Conservation (phyloP, 495 filamentous ascomycete genomes). For the Rostrohypoxylon terebratum region DNA sequence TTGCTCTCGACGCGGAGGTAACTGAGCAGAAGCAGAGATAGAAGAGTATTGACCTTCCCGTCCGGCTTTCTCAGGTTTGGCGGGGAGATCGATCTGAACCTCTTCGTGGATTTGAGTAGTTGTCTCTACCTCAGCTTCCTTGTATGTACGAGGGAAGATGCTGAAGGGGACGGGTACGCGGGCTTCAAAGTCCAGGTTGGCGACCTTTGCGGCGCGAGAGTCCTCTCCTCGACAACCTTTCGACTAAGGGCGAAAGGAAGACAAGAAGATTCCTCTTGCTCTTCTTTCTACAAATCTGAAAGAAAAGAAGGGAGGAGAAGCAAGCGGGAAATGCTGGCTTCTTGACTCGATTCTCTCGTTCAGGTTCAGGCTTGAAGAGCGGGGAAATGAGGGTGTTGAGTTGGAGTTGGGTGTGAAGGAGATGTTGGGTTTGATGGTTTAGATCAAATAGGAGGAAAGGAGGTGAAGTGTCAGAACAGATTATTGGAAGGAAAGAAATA, state of each 20-base stretch:
- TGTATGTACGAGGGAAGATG: conserved; percentile 99
- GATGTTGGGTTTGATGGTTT: conserved; percentile 48
- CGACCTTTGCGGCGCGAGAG: conserved; percentile 77
- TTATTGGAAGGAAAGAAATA: conserved; percentile 54
- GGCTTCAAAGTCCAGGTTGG: conserved; percentile 99
- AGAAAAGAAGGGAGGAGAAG: conserved; percentile 59
- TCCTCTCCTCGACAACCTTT: conserved; percentile 92
- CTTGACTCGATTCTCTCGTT: conserved; percentile 53
- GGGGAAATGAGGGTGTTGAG: conserved; percentile 30
- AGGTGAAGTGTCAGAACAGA: conserved; percentile 50
- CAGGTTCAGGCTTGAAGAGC: conserved; percentile 52
- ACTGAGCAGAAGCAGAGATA: conserved; percentile 67
- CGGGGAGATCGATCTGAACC: conserved; percentile 85
- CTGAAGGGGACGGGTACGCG: conserved; percentile 99
- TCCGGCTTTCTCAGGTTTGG: conserved; percentile 74
- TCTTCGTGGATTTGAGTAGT: conserved; percentile 83
- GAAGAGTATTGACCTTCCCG: conserved; percentile 89
- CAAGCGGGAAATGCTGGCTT: conserved; percentile 46
- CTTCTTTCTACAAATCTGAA: conserved; percentile 63
- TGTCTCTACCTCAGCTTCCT: conserved; percentile 86
- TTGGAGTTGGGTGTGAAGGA: conserved; percentile 41
- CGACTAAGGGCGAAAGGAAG: conserved; percentile 89
- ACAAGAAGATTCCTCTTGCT: conserved; percentile 92
- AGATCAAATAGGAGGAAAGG: conserved; percentile 51
- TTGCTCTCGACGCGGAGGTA: conserved; percentile 73